Evolutionary conservation across 768 basidiomycete species (phyloP), one percentile per base, ranked within the genome.

Genomic region (Lactarius hatsudake): DNA sequence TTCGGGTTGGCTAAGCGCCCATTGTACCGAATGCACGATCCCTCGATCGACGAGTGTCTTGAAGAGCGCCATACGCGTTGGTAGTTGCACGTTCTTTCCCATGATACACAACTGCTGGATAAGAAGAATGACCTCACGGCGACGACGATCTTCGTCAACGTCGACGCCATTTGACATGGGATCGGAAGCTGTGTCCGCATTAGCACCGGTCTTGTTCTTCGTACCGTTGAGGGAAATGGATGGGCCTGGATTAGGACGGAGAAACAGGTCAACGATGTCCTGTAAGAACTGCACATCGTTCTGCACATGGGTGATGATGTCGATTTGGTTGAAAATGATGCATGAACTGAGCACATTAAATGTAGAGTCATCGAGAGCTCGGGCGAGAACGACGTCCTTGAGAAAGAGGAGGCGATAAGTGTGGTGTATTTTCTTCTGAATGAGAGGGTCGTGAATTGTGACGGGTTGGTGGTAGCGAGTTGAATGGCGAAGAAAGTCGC

Each of bases 241-340:
- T 58, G 74, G 76, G 23, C 75, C 75, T 42, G 69, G 64, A 23
- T 69, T 72, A 9, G 70, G 20, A 40, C 38, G 53, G 60, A 90
- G 86, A 75, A 93, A 92, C 48, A 91, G 76, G 54, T 81, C 78
- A 42, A 96, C 90, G 17, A 98, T 83, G 58, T 94, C 90, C 40
- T 83, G 81, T 42, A 98, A 80, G 75, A 98, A 91, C 13, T 78
- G 74, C 2, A 83, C 83, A 72, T 97, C 92, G 65, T 82, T 84
- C 74, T 94, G 91, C 40, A 98, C 85, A 74, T 96, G 88, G 59
- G 83, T 86, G 73, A 99, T 95, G 74, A 99, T 98, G 78, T 99
- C 97, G 73, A 96, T 94, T 76, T 99, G 96, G 79, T 98, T 97
- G 84, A 96, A 98, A 75, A 98, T 94, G 76, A 99, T 94, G 78